These are phyloP conservation scores for Collybia nuda DNA, from an alignment of 768 basidiomycete genomes.

Conservation along the genomic window DNA sequence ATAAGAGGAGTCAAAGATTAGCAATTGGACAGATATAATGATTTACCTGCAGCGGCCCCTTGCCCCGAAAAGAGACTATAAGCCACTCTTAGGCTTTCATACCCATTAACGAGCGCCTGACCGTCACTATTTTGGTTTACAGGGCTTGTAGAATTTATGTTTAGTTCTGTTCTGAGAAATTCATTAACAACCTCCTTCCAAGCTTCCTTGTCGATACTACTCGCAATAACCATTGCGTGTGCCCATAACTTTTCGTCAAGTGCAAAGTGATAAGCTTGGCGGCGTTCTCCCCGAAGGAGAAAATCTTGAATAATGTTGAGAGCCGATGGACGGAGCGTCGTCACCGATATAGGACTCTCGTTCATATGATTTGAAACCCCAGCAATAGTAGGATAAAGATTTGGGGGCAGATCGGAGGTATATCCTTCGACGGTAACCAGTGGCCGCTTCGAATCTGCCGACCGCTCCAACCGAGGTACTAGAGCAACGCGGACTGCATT, in stretches of 20 bases:
- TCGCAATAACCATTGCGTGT: conserved; percentile 93
- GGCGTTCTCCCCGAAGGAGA: conserved; percentile 81
- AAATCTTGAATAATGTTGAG: conserved; percentile 79
- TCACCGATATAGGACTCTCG: conserved; percentile 56
- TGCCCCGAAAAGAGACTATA: conserved; percentile 87
- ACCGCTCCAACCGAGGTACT: conserved; percentile 51
- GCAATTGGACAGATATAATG: conserved; percentile 6
- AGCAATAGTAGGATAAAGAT: conserved; percentile 19
- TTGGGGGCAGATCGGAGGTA: conserved; percentile 14
- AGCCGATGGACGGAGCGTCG: conserved; percentile 58
- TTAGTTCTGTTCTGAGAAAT: conserved; percentile 79
- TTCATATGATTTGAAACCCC: conserved; percentile 25
- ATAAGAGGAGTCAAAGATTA: conserved; percentile 5
- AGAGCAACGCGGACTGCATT: conserved; percentile 72
- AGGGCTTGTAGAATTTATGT: conserved; percentile 30
- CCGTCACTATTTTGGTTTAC: conserved; percentile 15
- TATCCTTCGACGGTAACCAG: conserved; percentile 19
- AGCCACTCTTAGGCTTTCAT: conserved; percentile 75
- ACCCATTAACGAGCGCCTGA: conserved; percentile 39
- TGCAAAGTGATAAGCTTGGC: conserved; percentile 85
- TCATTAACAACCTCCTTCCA: conserved; percentile 91
- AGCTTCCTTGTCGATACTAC: conserved; percentile 87
- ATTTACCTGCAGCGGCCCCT: conserved; percentile 70
- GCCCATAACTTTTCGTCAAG: conserved; percentile 90
- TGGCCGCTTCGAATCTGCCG: conserved; percentile 13